Conservation (phyloP, 2,329 filamentous ascomycete genomes). For the Diaporthe australafricana region DNA sequence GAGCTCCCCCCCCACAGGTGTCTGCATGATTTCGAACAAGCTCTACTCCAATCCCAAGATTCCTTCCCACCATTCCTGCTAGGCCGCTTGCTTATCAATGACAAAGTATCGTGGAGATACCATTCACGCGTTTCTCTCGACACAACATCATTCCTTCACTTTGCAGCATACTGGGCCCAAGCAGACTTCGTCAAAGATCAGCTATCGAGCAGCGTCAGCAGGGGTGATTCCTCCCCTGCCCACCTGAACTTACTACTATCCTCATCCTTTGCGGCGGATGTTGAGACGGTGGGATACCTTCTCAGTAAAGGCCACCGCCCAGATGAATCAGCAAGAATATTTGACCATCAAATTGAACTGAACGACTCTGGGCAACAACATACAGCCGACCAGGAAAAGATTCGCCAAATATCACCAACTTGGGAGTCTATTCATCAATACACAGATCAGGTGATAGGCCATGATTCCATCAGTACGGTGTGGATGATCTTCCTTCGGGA, state of each 20-base stretch:
- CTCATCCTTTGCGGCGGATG: background rate
- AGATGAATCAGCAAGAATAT: background rate
- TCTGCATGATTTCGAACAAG: background rate
- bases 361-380: background rate
- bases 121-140: background rate
- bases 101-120: background rate
- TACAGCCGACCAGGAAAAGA: background rate
- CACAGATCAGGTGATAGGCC: background rate
- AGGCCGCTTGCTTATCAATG: background rate
- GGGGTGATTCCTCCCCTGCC: background rate
- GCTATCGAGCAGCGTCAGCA: background rate
- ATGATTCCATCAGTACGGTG: background rate
- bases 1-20: background rate
- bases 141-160: background rate
- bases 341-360: background rate
- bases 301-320: background rate
- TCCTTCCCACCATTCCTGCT: background rate
- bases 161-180: conserved; percentile 10
- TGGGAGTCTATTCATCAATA: background rate
- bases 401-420: background rate
- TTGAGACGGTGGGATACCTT: background rate
- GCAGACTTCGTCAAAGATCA: background rate
- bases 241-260: background rate
- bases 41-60: background rate
- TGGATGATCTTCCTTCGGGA: conserved; percentile 2